Evolutionary conservation across 192 early-diverging fungal species (phyloP).

Genomic region (Podila horticola): DNA sequence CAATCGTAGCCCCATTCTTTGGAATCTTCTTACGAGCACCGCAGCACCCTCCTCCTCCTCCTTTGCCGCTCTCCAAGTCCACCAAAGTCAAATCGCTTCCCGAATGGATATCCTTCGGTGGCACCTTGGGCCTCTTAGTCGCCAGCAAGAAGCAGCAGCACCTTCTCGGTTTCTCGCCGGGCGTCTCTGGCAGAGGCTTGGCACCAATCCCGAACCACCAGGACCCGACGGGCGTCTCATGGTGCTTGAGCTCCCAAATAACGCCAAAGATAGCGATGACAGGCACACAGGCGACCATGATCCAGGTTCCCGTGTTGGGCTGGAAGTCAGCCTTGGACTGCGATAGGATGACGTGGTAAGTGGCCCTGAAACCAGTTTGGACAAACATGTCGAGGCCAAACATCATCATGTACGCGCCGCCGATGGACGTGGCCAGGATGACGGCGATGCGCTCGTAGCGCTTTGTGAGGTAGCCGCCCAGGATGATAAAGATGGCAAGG

Average conservation of each 20-base stretch:
- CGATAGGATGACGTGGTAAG: constrained; percentile 44
- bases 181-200: constrained; percentile 22
- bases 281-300: constrained; percentile 44
- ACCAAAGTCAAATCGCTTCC: neutral
- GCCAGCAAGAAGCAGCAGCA: constrained; percentile 8
- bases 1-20: neutral
- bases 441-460: constrained; percentile 42
- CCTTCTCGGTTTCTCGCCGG: constrained; percentile 17
- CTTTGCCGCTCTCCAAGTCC: neutral
- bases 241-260: constrained; percentile 41
- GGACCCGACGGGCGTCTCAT: constrained; percentile 36
- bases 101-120: constrained; percentile 5
- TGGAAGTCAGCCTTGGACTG: constrained; percentile 34
- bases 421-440: constrained; percentile 48
- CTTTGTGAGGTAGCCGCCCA: constrained; percentile 27
- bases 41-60: neutral
- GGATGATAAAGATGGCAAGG: constrained; percentile 20
- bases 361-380: constrained; percentile 31
- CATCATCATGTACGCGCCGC: constrained; percentile 48
- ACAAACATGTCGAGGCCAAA: constrained; percentile 56
- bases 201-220: constrained; percentile 45
- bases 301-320: constrained; percentile 34
- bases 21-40: neutral
- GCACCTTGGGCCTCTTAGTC: constrained; percentile 9
- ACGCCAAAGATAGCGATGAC: constrained; percentile 46